Conservation (phyloP, 192 early-diverging fungal genomes). For the Pilaira anomala region DNA sequence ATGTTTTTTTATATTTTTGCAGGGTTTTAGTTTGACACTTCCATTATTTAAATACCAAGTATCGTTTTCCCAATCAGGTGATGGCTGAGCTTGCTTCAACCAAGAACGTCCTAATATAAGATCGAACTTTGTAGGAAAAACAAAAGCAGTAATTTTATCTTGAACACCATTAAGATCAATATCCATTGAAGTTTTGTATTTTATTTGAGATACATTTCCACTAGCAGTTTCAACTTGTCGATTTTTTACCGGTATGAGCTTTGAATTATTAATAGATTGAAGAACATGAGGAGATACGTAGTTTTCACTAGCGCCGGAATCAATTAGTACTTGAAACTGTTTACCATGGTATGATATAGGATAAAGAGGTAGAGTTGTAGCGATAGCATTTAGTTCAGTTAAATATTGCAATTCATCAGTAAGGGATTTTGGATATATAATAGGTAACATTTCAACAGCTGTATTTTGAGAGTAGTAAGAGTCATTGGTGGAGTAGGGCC, state of each 20-base stretch:
- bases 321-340: background rate
- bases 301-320: conserved; percentile 11
- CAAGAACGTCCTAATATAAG: conserved; percentile 6
- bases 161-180: background rate
- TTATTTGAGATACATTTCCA: background rate
- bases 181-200: background rate
- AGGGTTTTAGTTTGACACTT: background rate
- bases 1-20: background rate
- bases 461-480: background rate
- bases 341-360: background rate
- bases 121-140: conserved; percentile 5
- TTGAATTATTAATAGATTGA: background rate
- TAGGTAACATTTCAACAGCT: background rate
- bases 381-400: background rate
- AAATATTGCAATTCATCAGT: background rate
- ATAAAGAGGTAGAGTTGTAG: background rate
- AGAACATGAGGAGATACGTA: conserved; percentile 2
- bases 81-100: background rate
- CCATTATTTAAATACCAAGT: background rate
- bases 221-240: conserved; percentile 5
- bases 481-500: background rate
- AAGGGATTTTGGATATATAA: background rate
- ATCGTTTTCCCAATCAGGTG: conserved; percentile 5
- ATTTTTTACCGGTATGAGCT: background rate
- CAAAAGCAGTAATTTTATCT: background rate